Conservation (phyloP, 768 basidiomycete genomes). For the Suillus ampliporus region DNA sequence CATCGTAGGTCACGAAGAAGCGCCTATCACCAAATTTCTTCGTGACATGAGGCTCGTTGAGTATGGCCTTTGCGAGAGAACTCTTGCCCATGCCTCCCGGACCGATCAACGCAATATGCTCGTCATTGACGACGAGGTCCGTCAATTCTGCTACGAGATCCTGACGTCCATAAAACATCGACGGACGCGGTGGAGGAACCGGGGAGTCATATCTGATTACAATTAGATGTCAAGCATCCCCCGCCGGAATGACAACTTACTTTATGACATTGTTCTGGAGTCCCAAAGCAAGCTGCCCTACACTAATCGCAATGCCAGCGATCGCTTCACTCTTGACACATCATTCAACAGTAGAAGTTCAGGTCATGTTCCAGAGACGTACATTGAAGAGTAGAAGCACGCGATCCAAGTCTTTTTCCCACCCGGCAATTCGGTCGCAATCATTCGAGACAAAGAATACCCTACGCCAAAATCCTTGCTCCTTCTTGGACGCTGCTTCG, state of each 20-base stretch:
- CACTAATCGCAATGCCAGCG: too few species aligned
- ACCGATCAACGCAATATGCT: not conserved
- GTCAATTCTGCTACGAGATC: not conserved
- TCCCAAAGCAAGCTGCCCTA: too few species aligned
- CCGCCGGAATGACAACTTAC: too few species aligned
- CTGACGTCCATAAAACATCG: not conserved
- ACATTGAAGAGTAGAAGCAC: not conserved
- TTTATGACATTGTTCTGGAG: too few species aligned
- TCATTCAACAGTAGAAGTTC: not conserved
- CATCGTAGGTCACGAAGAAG: slow-evolving; percentile 5
- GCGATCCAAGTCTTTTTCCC: slow-evolving; percentile 3
- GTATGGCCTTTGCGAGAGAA: slow-evolving; percentile 2
- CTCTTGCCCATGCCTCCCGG: slow-evolving; percentile 9
- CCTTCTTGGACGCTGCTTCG: not conserved
- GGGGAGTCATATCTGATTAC: not conserved
- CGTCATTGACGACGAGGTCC: not conserved
- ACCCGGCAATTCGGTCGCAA: not conserved
- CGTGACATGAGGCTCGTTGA: not conserved
- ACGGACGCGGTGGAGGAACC: not conserved
- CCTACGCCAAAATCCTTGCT: not conserved
- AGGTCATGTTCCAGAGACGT: not conserved
- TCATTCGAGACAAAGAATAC: too few species aligned
- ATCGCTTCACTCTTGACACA: too few species aligned
- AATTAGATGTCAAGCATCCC: not conserved
- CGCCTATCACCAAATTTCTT: slow-evolving; percentile 2